Evolutionary conservation across 176 grass and related monocot genomes (phyloP).

Genomic region (Rhipidocladum racemiflorum): DNA sequence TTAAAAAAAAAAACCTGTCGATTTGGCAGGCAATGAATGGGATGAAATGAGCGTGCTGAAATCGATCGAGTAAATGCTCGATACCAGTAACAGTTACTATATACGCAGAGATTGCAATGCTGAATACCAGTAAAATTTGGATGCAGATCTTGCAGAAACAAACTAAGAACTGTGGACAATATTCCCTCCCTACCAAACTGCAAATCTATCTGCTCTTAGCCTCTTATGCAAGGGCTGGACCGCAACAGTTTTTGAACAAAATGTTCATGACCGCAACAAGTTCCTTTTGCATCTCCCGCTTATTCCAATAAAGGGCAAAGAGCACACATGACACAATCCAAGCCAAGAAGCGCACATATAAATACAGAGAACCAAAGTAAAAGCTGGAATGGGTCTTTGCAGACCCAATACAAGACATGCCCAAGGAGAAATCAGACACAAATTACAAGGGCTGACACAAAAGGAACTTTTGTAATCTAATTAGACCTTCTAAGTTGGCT

Average conservation of each 20-base stretch:
- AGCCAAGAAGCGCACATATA: neutral
- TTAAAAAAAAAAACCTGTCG: neutral
- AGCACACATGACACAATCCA: neutral
- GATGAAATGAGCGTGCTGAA: neutral
- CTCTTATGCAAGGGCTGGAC: neutral
- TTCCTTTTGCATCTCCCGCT: neutral
- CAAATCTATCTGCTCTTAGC: neutral
- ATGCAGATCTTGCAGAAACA: neutral
- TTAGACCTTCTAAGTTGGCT: neutral
- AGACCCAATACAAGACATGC: neutral
- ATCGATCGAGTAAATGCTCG: neutral
- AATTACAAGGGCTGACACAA: neutral
- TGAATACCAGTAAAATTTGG: neutral
- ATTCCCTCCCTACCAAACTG: neutral
- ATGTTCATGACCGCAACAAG: neutral
- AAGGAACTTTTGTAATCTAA: neutral
- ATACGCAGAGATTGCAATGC: neutral
- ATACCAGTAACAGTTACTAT: neutral
- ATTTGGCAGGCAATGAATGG: neutral
- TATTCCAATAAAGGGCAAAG: neutral
- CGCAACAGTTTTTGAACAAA: neutral
- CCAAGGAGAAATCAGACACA: neutral
- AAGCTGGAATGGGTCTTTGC: neutral
- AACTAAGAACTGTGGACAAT: neutral
- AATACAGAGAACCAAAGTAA: neutral